Percentiles rank a stretch among this genome's conserved stretches.
These are phyloP conservation scores for Hypoxylon perforatum DNA, from an alignment of 495 filamentous ascomycete genomes.

Conservation along the genomic window DNA sequence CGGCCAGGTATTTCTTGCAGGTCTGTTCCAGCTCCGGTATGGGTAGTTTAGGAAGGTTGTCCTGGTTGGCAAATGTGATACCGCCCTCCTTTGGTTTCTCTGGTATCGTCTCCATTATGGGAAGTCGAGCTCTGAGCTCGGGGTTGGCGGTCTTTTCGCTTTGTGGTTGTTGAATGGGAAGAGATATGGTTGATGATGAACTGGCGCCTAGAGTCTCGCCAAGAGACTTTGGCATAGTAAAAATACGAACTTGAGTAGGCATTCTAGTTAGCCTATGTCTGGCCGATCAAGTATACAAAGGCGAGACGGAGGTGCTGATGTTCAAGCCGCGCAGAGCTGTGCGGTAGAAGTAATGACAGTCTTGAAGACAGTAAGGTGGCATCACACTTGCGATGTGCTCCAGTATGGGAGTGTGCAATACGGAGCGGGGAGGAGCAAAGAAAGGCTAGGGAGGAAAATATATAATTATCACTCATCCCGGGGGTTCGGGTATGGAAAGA, in stretches of 20 bases:
- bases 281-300: constrained; percentile 71
- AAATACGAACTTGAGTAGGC: constrained; percentile 67
- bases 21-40: constrained; percentile 91
- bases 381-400: constrained; percentile 62
- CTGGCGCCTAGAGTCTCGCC: constrained; percentile 68
- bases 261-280: constrained; percentile 54
- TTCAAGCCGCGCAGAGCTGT: constrained; percentile 84
- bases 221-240: constrained; percentile 77
- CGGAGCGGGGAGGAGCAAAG: neutral
- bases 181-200: constrained; percentile 43
- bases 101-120: constrained; percentile 52
- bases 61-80: constrained; percentile 89
- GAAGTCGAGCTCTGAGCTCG: constrained; percentile 38
- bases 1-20: constrained; percentile 80
- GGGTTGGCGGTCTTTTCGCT: constrained; percentile 44
- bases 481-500: constrained; percentile 15
- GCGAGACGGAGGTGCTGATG: constrained; percentile 78
- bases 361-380: constrained; percentile 84
- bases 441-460: constrained; percentile 20
- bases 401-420: constrained; percentile 15
- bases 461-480: constrained; percentile 38
- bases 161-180: constrained; percentile 46
- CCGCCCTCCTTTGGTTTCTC: constrained; percentile 64
- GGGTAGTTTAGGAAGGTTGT: constrained; percentile 88
- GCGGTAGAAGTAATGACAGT: constrained; percentile 94